Percentiles rank a stretch among this genome's conserved stretches.
These are phyloP conservation scores for Eucalyptus viminalis DNA, from an alignment of 345 rosid genomes.

Conservation along the genomic window DNA sequence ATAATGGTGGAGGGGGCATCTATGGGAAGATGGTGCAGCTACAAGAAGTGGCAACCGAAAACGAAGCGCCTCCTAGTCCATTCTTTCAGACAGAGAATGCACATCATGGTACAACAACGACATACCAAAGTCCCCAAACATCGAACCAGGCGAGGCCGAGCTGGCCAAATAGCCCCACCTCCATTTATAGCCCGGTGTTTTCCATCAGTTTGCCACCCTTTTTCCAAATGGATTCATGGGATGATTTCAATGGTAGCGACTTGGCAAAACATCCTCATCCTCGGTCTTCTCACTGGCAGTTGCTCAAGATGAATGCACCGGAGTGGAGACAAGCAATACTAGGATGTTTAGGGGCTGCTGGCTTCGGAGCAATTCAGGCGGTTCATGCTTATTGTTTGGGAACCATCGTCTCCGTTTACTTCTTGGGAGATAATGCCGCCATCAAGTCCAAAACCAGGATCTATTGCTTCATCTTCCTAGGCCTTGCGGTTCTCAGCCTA, in stretches of 20 bases:
- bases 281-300: constrained; percentile 10
- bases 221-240: neutral
- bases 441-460: constrained; percentile 13
- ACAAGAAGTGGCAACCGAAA: constrained; percentile 9
- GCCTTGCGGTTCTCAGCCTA: constrained; percentile 18
- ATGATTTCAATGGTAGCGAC: neutral
- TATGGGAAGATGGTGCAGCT: constrained; percentile 30
- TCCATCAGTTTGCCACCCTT: constrained; percentile 8
- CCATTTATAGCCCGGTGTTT: constrained; percentile 7
- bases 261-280: neutral
- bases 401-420: constrained; percentile 23
- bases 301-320: constrained; percentile 24
- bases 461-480: constrained; percentile 25
- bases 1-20: constrained; percentile 12
- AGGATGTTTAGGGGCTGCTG: constrained; percentile 32
- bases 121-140: neutral
- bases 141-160: constrained; percentile 2
- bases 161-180: constrained; percentile 10
- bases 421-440: constrained; percentile 9
- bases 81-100: neutral
- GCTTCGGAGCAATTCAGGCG: constrained; percentile 22
- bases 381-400: constrained; percentile 26
- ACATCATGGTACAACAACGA: neutral
- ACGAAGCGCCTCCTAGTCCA: neutral
- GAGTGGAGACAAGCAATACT: constrained; percentile 28